phyloP scores from a whole-genome alignment of 257 asterid genomes.

The Fraxinus americana region DNA sequence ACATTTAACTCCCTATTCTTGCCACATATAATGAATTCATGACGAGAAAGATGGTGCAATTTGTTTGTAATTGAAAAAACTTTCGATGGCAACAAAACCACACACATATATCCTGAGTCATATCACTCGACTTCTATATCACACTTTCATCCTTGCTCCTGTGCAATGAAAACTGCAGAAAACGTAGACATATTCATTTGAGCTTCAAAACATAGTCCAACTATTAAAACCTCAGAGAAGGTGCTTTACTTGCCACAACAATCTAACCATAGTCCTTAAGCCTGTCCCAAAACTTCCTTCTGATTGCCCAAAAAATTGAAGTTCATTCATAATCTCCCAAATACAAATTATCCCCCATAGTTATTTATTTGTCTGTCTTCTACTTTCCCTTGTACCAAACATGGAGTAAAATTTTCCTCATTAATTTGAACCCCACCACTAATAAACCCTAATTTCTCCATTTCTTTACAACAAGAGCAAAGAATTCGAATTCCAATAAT shows the following conservation, averaged over 20 bases:
- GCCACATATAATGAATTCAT: neutral
- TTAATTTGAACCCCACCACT: neutral
- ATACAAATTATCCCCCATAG: too few species aligned
- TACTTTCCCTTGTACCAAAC: neutral
- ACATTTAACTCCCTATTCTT: neutral
- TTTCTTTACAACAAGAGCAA: constrained; percentile 6
- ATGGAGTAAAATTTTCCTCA: neutral
- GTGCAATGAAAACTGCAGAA: neutral
- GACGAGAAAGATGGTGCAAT: neutral
- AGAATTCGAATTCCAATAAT: neutral
- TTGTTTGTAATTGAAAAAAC: neutral
- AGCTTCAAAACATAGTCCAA: neutral
- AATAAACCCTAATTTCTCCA: constrained; percentile 23
- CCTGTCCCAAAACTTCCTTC: neutral
- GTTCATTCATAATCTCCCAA: neutral
- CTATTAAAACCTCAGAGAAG: neutral
- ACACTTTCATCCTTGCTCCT: neutral
- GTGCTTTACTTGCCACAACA: neutral
- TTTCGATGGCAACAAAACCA: neutral
- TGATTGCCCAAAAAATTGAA: neutral
- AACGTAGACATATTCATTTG: neutral
- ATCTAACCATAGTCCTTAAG: neutral
- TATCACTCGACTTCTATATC: neutral
- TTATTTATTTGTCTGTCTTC: neutral
- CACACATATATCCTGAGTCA: constrained; percentile 1